These are phyloP conservation scores for Cynanchum wilfordii DNA, from an alignment of 257 asterid genomes.

Conservation along the genomic window DNA sequence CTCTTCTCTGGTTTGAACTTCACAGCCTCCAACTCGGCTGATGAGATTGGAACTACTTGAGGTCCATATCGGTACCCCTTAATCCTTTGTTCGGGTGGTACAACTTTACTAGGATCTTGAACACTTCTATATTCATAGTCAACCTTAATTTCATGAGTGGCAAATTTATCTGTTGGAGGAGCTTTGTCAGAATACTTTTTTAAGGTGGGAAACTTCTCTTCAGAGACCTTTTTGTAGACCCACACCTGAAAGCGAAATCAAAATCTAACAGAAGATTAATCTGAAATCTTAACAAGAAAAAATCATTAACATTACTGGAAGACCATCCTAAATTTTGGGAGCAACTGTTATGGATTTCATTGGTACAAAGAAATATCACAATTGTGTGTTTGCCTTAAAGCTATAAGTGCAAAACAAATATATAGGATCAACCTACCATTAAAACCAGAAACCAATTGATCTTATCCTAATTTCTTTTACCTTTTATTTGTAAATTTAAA, in stretches of 20 bases:
- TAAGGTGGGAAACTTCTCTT: slow-evolving; percentile 88
- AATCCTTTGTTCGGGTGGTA: slow-evolving; percentile 97
- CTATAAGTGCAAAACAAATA: not conserved
- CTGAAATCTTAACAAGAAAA: not conserved
- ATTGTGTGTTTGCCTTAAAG: not conserved
- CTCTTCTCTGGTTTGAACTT: slow-evolving; percentile 94
- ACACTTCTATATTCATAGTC: slow-evolving; percentile 65
- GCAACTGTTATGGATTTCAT: not conserved
- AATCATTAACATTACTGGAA: not conserved
- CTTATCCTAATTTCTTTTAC: not conserved
- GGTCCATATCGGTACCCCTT: slow-evolving; percentile 94
- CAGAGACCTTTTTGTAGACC: slow-evolving; percentile 93
- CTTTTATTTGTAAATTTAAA: too few relatives aligned
- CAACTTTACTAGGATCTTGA: slow-evolving; percentile 58
- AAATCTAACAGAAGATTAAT: not conserved
- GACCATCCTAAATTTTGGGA: too few relatives aligned
- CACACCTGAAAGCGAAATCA: slow-evolving; percentile 52
- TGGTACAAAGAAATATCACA: not conserved
- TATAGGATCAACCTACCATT: not conserved
- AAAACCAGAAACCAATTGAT: not conserved
- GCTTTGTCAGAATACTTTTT: slow-evolving; percentile 92
- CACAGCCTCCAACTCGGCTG: slow-evolving; percentile 92
- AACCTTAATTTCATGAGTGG: slow-evolving; percentile 83
- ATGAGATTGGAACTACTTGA: slow-evolving; percentile 94
- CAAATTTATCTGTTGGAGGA: slow-evolving; percentile 83